Percentiles rank a stretch among this genome's conserved stretches.
These are phyloP conservation scores for Colletotrichum caudatum DNA, from an alignment of 2,329 filamentous ascomycete species.

Conservation along the genomic window DNA sequence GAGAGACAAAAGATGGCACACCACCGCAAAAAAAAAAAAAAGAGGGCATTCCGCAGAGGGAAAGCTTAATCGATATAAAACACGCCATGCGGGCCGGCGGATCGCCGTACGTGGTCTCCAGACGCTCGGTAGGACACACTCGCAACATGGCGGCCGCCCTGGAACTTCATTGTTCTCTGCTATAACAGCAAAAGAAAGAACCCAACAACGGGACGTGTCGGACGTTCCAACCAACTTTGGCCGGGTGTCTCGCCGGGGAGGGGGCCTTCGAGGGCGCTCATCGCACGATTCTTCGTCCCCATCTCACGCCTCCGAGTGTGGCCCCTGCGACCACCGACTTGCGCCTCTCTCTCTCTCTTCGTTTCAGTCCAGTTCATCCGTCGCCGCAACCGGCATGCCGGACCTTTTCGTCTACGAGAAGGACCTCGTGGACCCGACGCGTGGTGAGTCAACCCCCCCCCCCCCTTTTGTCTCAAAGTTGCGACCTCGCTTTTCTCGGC, in stretches of 20 bases:
- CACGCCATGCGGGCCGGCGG: background rate
- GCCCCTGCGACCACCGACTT: no score
- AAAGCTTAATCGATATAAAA: background rate
- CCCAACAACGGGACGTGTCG: background rate
- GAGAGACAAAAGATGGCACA: background rate
- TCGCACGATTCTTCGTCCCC: background rate
- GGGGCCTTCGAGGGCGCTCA: background rate
- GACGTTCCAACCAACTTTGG: background rate
- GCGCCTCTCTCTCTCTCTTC: background rate
- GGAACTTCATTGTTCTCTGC: background rate
- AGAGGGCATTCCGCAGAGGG: no score
- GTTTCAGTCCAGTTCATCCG: background rate
- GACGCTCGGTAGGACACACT: background rate
- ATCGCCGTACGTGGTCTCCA: no score
- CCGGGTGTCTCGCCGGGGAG: no score
- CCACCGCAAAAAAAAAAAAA: no score
- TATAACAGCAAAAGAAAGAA: background rate
- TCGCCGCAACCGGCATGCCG: background rate
- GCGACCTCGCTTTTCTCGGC: background rate
- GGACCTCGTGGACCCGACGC: conserved; percentile 26
- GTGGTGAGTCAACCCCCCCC: no score
- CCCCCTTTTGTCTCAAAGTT: no score
- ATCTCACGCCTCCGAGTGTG: no score
- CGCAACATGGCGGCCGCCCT: background rate
- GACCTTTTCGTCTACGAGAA: conserved; percentile 27